phyloP scores from a whole-genome alignment of 495 filamentous ascomycete species.

The Penicillium waksmanii region DNA sequence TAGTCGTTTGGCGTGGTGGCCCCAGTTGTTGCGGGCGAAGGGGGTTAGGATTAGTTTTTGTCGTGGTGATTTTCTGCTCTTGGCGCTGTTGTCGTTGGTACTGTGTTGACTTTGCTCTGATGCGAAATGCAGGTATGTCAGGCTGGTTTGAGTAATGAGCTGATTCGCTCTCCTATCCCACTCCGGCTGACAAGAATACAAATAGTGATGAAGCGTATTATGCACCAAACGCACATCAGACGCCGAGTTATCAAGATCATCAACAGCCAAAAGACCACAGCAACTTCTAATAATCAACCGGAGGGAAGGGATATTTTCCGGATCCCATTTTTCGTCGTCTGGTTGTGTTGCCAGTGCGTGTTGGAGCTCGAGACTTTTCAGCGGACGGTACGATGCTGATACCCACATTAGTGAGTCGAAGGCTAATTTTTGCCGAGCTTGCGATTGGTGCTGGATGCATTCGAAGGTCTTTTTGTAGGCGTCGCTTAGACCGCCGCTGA shows the following conservation, averaged over 20 bases:
- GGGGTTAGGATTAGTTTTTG: background rate
- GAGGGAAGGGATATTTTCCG: background rate
- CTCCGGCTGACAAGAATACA: background rate
- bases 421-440: background rate
- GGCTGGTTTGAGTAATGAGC: background rate
- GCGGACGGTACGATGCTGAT: background rate
- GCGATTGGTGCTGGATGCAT: background rate
- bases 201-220: background rate
- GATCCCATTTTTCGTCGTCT: background rate
- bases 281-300: background rate
- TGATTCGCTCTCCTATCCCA: background rate
- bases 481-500: slow-evolving; percentile 1
- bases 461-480: slow-evolving; percentile 1
- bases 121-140: background rate
- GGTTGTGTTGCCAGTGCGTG: background rate
- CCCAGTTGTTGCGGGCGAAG: slow-evolving; percentile 1
- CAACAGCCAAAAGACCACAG: background rate
- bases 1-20: background rate
- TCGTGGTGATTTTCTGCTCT: background rate
- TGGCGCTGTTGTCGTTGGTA: background rate
- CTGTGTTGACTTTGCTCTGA: background rate
- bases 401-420: slow-evolving; percentile 1
- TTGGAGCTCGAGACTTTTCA: background rate
- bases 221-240: background rate
- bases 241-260: background rate